Evolutionary conservation across 1,139 yeast genomes (phyloP).

Genomic region (Yamadazyma siamensis): DNA sequence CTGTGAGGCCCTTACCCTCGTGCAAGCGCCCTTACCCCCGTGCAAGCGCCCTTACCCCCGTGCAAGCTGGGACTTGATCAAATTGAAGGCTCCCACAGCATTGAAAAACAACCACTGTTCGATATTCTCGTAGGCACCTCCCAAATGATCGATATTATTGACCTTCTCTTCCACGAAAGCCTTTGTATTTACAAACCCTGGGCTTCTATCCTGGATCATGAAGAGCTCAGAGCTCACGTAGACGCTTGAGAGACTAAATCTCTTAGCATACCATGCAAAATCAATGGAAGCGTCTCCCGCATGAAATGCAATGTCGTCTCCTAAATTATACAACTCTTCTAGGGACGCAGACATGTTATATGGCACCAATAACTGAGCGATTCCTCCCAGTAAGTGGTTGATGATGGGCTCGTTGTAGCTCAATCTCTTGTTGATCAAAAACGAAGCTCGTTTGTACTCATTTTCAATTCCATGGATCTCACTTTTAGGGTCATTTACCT

Average conservation of each 20-base stretch:
- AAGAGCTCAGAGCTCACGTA: conserved; percentile 74
- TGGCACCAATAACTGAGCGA: conserved; percentile 56
- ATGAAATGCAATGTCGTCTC: conserved; percentile 74
- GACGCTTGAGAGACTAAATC: conserved; percentile 65
- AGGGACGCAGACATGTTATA: conserved; percentile 47
- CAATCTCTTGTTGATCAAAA: conserved; percentile 59
- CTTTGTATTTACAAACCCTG: conserved; percentile 52
- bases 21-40: no score
- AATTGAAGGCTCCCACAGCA: conserved; percentile 61
- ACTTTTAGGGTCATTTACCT: conserved; percentile 23
- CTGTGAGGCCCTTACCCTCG: no score
- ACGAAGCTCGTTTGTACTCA: conserved; percentile 60
- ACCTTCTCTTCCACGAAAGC: conserved; percentile 64
- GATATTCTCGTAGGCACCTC: conserved; percentile 56
- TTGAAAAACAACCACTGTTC: conserved; percentile 79
- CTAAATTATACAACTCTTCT: conserved; percentile 66
- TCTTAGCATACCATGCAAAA: conserved; percentile 90
- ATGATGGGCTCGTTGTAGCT: conserved; percentile 57
- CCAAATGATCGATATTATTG: conserved; percentile 50
- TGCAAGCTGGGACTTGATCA: conserved; percentile 65
- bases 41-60: conserved; percentile 61
- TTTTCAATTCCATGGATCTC: conserved; percentile 25
- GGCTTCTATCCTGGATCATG: conserved; percentile 75
- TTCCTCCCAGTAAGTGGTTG: conserved; percentile 41
- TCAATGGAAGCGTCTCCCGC: conserved; percentile 84